Conservation (phyloP, 2,329 filamentous ascomycete species). For the Corinectria fuckeliana region DNA sequence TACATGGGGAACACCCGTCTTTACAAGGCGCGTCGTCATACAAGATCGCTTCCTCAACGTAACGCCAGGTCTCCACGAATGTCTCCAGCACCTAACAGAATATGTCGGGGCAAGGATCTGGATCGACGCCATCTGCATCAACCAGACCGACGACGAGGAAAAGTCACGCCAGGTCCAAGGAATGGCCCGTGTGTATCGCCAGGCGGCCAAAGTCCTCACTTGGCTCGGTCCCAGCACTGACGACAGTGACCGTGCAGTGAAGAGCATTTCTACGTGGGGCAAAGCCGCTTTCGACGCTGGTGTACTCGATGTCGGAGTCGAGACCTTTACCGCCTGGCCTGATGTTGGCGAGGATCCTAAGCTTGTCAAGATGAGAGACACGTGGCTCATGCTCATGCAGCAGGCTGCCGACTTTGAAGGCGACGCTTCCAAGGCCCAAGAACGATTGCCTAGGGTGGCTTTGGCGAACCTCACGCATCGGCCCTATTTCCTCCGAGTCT, state of each 20-base stretch:
- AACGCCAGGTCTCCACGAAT: conserved; percentile 8
- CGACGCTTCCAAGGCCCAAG: neutral
- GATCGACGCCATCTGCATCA: conserved; percentile 19
- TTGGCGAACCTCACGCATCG: conserved; percentile 4
- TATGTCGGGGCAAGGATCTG: conserved; percentile 8
- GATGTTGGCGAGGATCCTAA: neutral
- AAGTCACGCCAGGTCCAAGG: conserved; percentile 14
- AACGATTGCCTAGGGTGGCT: conserved; percentile 10
- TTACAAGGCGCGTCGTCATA: neutral
- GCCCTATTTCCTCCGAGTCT: conserved; percentile 11
- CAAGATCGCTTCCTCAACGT: neutral
- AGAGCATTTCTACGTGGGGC: conserved; percentile 1
- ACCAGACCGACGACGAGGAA: conserved; percentile 12
- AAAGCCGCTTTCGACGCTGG: conserved; percentile 5
- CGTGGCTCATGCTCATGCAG: conserved; percentile 4
- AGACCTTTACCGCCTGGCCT: neutral
- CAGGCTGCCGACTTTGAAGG: conserved; percentile 9
- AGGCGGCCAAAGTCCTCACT: conserved; percentile 5
- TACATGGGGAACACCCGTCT: conserved; percentile 12
- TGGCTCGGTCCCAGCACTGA: conserved; percentile 9
- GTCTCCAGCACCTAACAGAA: neutral
- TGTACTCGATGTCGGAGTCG: neutral
- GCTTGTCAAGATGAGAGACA: neutral
- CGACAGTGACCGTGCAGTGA: conserved; percentile 7
- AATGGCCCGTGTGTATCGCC: conserved; percentile 13